A percentile compares a stretch with the other conserved stretches of the same genome.
phyloP scores from a whole-genome alignment of 2,329 filamentous ascomycete genomes.

The Talaromyces rugulosus region DNA sequence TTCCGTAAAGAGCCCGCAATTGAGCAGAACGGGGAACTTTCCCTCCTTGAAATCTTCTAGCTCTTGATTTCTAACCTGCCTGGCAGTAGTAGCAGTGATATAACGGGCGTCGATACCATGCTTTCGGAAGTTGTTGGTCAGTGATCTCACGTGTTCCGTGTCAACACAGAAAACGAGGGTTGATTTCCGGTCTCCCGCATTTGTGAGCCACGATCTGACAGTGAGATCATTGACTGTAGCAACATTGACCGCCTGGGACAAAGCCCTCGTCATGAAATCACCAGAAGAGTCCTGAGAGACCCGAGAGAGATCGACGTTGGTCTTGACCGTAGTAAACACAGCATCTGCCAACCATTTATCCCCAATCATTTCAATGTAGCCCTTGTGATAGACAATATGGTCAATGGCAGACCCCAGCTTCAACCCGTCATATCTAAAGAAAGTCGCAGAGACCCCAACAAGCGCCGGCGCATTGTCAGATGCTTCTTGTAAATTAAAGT shows the following conservation, averaged over 20 bases:
- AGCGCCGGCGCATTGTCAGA: constrained; percentile 57
- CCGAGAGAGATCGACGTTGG: constrained; percentile 71
- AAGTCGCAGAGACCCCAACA: constrained; percentile 83
- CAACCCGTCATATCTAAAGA: constrained; percentile 77
- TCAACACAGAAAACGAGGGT: constrained; percentile 95
- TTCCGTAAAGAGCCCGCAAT: constrained; percentile 95
- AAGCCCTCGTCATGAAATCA: constrained; percentile 74
- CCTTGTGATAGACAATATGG: constrained; percentile 92
- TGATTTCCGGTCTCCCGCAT: constrained; percentile 68
- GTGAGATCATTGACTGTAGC: constrained; percentile 75
- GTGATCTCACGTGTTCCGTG: constrained; percentile 68
- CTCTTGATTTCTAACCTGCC: constrained; percentile 61
- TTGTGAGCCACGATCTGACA: constrained; percentile 78
- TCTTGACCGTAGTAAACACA: constrained; percentile 88
- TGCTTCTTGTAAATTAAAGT: constrained; percentile 66
- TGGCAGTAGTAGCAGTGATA: constrained; percentile 77
- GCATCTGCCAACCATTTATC: constrained; percentile 90
- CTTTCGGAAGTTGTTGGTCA: constrained; percentile 72
- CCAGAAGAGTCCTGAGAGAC: constrained; percentile 63
- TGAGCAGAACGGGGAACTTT: constrained; percentile 82
- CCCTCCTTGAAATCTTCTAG: constrained; percentile 71
- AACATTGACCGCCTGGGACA: constrained; percentile 81
- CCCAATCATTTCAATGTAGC: constrained; percentile 75
- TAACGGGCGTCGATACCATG: constrained; percentile 78
- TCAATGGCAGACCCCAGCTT: constrained; percentile 81